Conservation (phyloP, 768 basidiomycete genomes). For the Phaeotremella skinneri region DNA sequence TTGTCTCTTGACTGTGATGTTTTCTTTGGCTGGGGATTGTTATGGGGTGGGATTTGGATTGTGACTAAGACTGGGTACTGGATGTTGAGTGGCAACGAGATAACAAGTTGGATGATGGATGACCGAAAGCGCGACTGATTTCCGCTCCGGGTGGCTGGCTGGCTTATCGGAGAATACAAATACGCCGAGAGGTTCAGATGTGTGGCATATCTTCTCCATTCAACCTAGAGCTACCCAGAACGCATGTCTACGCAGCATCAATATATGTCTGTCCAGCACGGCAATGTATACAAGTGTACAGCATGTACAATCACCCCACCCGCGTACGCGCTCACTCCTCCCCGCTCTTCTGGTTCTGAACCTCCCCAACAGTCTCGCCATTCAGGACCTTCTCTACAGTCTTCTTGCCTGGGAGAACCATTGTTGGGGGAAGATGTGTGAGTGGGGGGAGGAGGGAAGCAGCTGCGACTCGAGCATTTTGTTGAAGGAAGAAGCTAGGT, state of each 20-base stretch:
- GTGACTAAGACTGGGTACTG: not conserved
- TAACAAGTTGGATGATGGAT: not conserved
- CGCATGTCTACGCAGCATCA: too few relatives aligned
- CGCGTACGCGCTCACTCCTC: conserved; percentile 33
- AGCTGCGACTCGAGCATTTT: conserved; percentile 76
- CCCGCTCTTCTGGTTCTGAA: conserved; percentile 38
- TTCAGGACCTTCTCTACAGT: conserved; percentile 19
- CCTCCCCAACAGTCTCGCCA: conserved; percentile 19
- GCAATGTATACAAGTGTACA: too few relatives aligned
- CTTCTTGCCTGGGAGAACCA: conserved; percentile 64
- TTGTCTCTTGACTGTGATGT: not conserved
- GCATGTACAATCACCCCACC: too few relatives aligned
- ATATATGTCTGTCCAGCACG: too few relatives aligned
- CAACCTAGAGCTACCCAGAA: too few relatives aligned
- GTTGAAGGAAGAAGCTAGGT: conserved; percentile 70
- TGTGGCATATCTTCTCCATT: too few relatives aligned
- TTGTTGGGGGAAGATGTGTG: conserved; percentile 81
- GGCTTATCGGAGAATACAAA: not conserved
- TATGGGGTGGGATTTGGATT: not conserved
- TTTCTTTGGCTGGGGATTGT: not conserved
- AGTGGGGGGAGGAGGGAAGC: conserved; percentile 75
- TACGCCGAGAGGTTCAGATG: too few relatives aligned
- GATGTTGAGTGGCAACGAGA: not conserved
- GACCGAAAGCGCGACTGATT: not conserved
- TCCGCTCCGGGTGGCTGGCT: not conserved